These are phyloP conservation scores for Toxoplasma gondii DNA, from an alignment of 169 alveolate genomes.

Conservation along the genomic window DNA sequence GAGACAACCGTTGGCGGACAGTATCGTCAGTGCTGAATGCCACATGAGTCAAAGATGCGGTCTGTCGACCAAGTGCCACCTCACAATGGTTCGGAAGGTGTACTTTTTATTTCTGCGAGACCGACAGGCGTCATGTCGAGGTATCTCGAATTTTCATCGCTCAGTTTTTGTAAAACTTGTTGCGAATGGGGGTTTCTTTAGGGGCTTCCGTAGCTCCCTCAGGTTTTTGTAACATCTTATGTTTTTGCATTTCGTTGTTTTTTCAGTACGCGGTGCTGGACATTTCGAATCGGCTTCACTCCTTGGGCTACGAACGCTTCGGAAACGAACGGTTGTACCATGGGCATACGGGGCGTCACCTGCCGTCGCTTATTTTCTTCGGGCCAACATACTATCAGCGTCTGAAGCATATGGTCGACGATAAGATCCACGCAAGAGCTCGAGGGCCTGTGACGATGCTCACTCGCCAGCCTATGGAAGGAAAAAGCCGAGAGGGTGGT, in stretches of 20 bases:
- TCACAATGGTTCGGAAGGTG: no score
- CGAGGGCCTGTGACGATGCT: slow-evolving; percentile 99
- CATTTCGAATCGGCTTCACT: slow-evolving; percentile 96
- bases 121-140: no score
- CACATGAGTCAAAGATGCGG: no score
- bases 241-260: background rate
- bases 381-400: slow-evolving; percentile 99
- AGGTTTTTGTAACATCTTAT: background rate
- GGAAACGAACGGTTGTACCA: slow-evolving; percentile 99
- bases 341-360: slow-evolving; percentile 68
- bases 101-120: no score
- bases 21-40: no score
- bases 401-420: slow-evolving; percentile 99
- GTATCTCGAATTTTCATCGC: no score
- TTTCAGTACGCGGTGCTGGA: slow-evolving; percentile 94
- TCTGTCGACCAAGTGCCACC: no score
- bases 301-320: slow-evolving; percentile 94
- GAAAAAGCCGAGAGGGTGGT: slow-evolving; percentile 88
- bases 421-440: slow-evolving; percentile 98
- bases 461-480: slow-evolving; percentile 99
- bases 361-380: slow-evolving; percentile 91
- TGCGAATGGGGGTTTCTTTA: no score
- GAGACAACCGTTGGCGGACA: no score
- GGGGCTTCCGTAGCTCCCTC: background rate
- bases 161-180: no score